Percentiles rank a stretch among this genome's conserved stretches.
These are phyloP conservation scores for Cornus kousa DNA, from an alignment of 148 eudicot genomes.

Conservation along the genomic window DNA sequence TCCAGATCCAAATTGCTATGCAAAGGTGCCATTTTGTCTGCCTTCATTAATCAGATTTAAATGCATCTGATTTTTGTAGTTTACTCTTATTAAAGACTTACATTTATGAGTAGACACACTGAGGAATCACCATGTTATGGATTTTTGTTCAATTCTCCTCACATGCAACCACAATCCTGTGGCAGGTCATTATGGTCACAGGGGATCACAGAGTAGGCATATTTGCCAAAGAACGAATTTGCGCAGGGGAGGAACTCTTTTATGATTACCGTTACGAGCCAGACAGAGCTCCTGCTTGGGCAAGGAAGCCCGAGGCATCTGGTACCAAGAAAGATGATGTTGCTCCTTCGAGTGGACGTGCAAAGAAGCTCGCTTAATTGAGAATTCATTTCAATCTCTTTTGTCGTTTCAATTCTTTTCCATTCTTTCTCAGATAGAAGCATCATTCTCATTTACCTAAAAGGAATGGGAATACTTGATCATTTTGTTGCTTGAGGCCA, in stretches of 20 bases:
- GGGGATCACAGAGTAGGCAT: conserved; percentile 99
- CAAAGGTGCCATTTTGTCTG: conserved; percentile 57
- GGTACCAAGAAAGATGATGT: conserved; percentile 78
- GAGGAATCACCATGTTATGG: not conserved
- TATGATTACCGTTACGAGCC: conserved; percentile 92
- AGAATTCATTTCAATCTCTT: not conserved
- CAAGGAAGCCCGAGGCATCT: conserved; percentile 77
- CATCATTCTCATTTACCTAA: conserved; percentile 7
- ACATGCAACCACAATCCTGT: conserved; percentile 1
- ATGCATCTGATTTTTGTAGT: not conserved
- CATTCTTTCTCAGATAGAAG: conserved; percentile 19
- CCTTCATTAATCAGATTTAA: not conserved
- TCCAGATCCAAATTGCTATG: conserved; percentile 92
- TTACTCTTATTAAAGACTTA: not conserved
- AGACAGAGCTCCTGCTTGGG: conserved; percentile 98
- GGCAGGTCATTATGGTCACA: conserved; percentile 90
- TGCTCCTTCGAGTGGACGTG: conserved; percentile 78
- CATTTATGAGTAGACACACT: not conserved
- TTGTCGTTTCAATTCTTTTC: not conserved
- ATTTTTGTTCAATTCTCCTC: not conserved
- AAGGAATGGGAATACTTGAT: conserved; percentile 6
- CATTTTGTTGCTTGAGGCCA: conserved; percentile 18
- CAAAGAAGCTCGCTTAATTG: conserved; percentile 73
- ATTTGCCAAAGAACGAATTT: conserved; percentile 86
- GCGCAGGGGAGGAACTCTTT: conserved; percentile 88